These are phyloP conservation scores for Auxenochlorella pyrenoidosa DNA, from an alignment of 139 green algal genomes.

Conservation along the genomic window DNA sequence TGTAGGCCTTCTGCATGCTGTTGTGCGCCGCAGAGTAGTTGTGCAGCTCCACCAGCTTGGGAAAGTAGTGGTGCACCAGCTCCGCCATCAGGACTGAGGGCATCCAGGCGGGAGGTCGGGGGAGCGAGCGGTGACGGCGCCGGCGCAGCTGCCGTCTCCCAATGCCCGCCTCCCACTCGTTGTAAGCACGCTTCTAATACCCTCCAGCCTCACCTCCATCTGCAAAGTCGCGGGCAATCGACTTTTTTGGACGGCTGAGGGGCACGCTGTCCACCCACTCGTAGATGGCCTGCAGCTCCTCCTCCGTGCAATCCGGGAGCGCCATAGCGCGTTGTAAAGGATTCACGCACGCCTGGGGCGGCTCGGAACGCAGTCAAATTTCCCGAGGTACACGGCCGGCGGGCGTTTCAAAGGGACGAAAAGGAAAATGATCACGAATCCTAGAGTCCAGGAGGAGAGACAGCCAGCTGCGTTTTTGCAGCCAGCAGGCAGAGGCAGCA, in stretches of 20 bases:
- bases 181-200: background rate
- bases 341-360: background rate
- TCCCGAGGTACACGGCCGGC: background rate
- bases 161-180: background rate
- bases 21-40: conserved; percentile 93
- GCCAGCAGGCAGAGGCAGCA: too few relatives aligned
- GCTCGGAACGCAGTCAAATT: background rate
- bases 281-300: conserved; percentile 87
- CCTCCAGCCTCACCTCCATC: conserved; percentile 80
- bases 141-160: background rate
- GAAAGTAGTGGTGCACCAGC: conserved; percentile 84
- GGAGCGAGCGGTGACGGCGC: background rate
- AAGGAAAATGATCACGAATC: background rate
- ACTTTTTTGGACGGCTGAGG: conserved; percentile 87
- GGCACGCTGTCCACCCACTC: conserved; percentile 94
- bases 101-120: background rate
- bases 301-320: conserved; percentile 59
- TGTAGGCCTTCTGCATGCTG: conserved; percentile 93
- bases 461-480: too few relatives aligned
- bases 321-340: background rate
- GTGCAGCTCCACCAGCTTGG: conserved; percentile 92
- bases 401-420: background rate
- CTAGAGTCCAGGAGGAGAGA: too few relatives aligned
- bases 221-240: conserved; percentile 92
- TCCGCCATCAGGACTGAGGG: conserved; percentile 88